Evolutionary conservation across 2,329 filamentous ascomycete genomes (phyloP), one percentile per base, ranked within the genome.

Genomic region (Teratosphaeria pseudoeucalypti): DNA sequence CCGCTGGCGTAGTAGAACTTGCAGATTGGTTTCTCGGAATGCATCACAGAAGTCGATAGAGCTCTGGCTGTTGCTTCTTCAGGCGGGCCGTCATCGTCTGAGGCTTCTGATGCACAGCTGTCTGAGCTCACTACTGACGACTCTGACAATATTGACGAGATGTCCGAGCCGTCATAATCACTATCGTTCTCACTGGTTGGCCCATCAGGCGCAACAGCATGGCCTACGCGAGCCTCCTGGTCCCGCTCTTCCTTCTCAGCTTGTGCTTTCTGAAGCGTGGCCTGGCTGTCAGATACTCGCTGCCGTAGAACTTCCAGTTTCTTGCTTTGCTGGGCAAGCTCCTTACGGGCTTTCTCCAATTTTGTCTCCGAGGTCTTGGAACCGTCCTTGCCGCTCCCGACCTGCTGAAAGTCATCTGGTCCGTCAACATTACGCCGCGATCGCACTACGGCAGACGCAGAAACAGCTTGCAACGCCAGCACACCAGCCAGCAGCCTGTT

Each of bases 41-140:
- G 54, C 9, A 54, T 52, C 4, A 52, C 47, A 23, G 43, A 32
- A 19, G 37, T 14, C 59, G 53, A 23, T 47, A 61, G 34, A 52
- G 57, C 63, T 60, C 76, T 78, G 0, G 75, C 74, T 6, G 74
- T 72, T 12, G 67, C 61, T 47, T 73, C 63, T 56, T 76, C 73
- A 4, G 77, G 77, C 0, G 71, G 65, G 4, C 64, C 68, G 49
- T 75, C 72, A 58, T 68, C 68, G 59, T 72, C 67, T 1, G 66
- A 65, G 12, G 37, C 23, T 14, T 59, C 61, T 3, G 63, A 65
- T 26, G 11, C 57, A 4, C 61, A 68, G 2, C 62, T 57, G 16
- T 69, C 70, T 2, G 66, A 66, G 27, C 67, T 69, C 55, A 71
- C 64, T 10, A 54, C 53, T 14, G 73, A 74, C 2, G 75, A 66